Base-by-base conservation (phyloP, 1,284 basidiomycete genomes). In the Ceratorhiza oryzae-sativae region DNA sequence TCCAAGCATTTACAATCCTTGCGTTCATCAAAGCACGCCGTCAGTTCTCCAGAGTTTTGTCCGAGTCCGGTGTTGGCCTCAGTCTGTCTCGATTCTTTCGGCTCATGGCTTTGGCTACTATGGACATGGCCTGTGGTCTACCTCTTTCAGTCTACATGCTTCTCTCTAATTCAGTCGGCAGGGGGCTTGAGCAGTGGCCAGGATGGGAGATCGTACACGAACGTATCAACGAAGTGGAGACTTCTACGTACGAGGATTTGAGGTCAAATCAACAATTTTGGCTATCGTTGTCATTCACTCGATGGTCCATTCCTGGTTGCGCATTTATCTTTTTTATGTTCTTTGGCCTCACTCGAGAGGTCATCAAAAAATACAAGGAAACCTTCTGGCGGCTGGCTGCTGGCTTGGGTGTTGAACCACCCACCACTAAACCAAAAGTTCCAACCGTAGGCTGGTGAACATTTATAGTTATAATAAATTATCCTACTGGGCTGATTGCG, bases 181-280 rank as follows among this genome's bases (percentile, higher is more conserved):
- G 30, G 8, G 27, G 8, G 2, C 59, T 32, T 86, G 1, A 72
- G 75, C 83, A 85, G 0, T 90, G 87, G 42, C 42, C 42, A 18
- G 82, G 78, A 49, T 90, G 88, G 88, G 82, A 74, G 0, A 78
- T 85, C 73, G 85, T 85, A 0, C 90, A 91, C 75, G 77, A 55
- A 12, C 13, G 46, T 13, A 9, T 45, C 39, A 15, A 18, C 13
- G 13, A 41, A 2, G 25, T 61, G 39, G 30, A 32, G 23, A 25
- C n/a, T 18, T n/a, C 25, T 9, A 23, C 42, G 15, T 32, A 30
- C 25, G 39, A 32, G 25, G 13, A 45, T 1, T 8, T 45, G 6
- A 12, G 23, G 13, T 1, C 23, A 13, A n/a, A 25, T 15, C 41
- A 13, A 18, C 41, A 45, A 13, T 18, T 45, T 10, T 42, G 27